Conservation (phyloP, 2,329 filamentous ascomycete genomes). For the Cordyceps militaris region DNA sequence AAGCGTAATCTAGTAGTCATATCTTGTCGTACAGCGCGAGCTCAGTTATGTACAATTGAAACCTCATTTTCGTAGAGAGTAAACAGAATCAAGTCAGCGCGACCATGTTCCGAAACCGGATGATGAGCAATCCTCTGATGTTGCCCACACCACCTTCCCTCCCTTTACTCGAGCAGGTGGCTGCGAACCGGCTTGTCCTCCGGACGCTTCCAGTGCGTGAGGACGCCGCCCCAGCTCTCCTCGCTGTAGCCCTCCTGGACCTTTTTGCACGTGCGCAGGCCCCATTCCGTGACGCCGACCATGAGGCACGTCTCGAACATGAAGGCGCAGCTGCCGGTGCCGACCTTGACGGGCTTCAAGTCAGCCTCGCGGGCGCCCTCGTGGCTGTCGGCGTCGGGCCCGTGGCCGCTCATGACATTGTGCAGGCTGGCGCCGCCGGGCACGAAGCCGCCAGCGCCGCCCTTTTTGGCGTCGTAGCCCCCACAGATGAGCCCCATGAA, state of each 20-base stretch:
- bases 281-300: constrained; percentile 68
- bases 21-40: not conserved
- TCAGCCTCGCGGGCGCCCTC: constrained; percentile 50
- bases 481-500: constrained; percentile 56
- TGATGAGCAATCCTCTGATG: no score
- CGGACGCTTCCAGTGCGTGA: constrained; percentile 52
- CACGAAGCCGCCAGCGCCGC: constrained; percentile 44
- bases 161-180: constrained; percentile 17
- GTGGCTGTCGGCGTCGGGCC: constrained; percentile 50
- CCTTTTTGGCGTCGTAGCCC: constrained; percentile 57
- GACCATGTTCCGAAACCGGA: no score
- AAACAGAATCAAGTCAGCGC: no score
- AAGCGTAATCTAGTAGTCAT: constrained; percentile 6
- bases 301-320: constrained; percentile 65
- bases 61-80: not conserved
- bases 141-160: not conserved
- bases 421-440: constrained; percentile 57
- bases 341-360: constrained; percentile 50
- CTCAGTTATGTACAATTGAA: constrained; percentile 8
- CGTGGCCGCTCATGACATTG: constrained; percentile 64
- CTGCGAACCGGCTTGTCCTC: constrained; percentile 25
- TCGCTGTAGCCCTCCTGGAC: constrained; percentile 64
- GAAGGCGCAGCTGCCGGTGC: constrained; percentile 55
- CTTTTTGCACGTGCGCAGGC: constrained; percentile 50
- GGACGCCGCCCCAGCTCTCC: constrained; percentile 70